A percentile compares a stretch with the other conserved stretches of the same genome.
Conservation (phyloP, 2,329 filamentous ascomycete species). For the Curvularia hawaiiensis region DNA sequence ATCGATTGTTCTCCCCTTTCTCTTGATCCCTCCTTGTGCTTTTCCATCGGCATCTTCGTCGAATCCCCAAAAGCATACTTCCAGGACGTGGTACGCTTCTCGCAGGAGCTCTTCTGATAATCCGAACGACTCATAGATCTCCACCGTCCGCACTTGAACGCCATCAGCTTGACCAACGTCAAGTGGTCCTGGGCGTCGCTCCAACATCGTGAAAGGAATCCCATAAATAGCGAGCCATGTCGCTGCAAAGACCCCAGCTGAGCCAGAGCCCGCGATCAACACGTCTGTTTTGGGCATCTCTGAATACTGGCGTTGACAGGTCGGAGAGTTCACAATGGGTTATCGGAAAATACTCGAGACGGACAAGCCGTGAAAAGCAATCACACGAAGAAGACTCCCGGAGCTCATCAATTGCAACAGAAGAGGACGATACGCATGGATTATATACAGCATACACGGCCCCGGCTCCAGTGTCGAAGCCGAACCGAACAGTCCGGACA, state of each 20-base stretch:
- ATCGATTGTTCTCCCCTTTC: constrained; percentile 56
- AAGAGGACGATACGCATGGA: not conserved
- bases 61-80: constrained; percentile 59
- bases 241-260: constrained; percentile 65
- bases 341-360: not conserved
- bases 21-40: constrained; percentile 48
- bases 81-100: constrained; percentile 70
- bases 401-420: not conserved
- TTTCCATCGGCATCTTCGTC: constrained; percentile 32
- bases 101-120: constrained; percentile 67
- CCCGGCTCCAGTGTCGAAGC: too few species aligned
- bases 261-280: constrained; percentile 65
- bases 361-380: not conserved
- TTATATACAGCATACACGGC: not conserved
- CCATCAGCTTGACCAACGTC: constrained; percentile 67
- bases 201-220: constrained; percentile 63
- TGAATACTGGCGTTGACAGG: not conserved
- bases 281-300: constrained; percentile 53
- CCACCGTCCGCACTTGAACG: constrained; percentile 68
- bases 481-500: constrained; percentile 18
- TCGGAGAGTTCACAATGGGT: not conserved
- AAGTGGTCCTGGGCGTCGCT: constrained; percentile 61
- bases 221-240: constrained; percentile 64
- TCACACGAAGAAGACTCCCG: not conserved
- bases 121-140: constrained; percentile 76